Evolutionary conservation across 139 green algal species (phyloP).

Genomic region (Marvania coccoides): DNA sequence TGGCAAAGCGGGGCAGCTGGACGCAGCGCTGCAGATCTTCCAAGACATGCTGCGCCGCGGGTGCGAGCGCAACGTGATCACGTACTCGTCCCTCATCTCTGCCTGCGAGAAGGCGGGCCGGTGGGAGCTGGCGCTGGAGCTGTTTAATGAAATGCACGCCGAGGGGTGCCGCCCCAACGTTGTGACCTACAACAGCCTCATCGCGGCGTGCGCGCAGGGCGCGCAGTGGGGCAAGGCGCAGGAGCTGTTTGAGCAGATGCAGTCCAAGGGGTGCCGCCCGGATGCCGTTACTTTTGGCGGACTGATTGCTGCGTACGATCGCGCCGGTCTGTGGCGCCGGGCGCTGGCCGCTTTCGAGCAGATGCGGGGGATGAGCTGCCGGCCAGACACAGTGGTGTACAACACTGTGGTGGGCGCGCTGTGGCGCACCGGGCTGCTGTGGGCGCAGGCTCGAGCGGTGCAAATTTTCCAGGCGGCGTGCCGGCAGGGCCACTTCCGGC

Average conservation of each 20-base stretch:
- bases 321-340: constrained; percentile 34
- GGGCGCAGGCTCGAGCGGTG: constrained; percentile 21
- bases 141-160: constrained; percentile 76
- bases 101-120: constrained; percentile 56
- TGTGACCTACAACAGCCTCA: constrained; percentile 81
- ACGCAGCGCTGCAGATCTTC: constrained; percentile 57
- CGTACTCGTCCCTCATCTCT: constrained; percentile 54
- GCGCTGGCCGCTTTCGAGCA: constrained; percentile 40
- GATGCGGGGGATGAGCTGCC: constrained; percentile 33
- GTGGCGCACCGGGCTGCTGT: constrained; percentile 32
- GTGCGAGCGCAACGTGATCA: constrained; percentile 60
- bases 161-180: constrained; percentile 69
- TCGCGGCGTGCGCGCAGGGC: constrained; percentile 58
- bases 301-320: constrained; percentile 71
- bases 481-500: constrained; percentile 27
- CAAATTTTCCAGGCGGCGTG: constrained; percentile 30
- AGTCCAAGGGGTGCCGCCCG: constrained; percentile 50
- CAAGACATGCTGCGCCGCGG: constrained; percentile 41
- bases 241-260: constrained; percentile 50
- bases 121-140: constrained; percentile 70
- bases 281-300: constrained; percentile 84
- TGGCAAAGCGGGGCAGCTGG: constrained; percentile 63
- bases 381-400: constrained; percentile 47
- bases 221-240: constrained; percentile 30
- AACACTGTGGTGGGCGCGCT: constrained; percentile 36